Conservation (phyloP, 495 filamentous ascomycete genomes). For the Lindgomyces ingoldianus region DNA sequence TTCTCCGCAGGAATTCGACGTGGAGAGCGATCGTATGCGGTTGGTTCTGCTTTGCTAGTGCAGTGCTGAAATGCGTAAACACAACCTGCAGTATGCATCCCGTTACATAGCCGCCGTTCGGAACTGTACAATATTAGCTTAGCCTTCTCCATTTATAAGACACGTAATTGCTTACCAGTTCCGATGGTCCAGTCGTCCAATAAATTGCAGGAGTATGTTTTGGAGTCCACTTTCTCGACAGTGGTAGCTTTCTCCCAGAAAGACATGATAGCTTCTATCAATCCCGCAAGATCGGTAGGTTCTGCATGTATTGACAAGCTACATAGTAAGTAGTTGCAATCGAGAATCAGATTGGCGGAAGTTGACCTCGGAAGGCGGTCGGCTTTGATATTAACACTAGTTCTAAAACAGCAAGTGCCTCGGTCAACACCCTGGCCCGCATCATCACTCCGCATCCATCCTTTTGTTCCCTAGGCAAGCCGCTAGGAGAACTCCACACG, state of each 20-base stretch:
- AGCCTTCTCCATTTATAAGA: background rate
- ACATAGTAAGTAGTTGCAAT: background rate
- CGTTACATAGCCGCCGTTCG: slow-evolving; percentile 79
- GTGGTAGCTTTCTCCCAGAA: slow-evolving; percentile 62
- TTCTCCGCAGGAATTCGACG: slow-evolving; percentile 71
- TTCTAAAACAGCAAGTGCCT: slow-evolving; percentile 5
- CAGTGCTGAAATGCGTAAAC: slow-evolving; percentile 62
- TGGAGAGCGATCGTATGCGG: slow-evolving; percentile 67
- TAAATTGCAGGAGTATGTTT: slow-evolving; percentile 63
- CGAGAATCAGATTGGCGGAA: background rate
- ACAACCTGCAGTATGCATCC: slow-evolving; percentile 64
- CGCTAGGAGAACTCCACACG: slow-evolving; percentile 1
- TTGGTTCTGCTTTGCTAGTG: slow-evolving; percentile 62
- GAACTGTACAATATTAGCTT: slow-evolving; percentile 55
- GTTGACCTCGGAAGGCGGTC: background rate
- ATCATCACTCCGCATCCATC: background rate
- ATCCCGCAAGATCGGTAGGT: background rate
- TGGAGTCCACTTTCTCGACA: slow-evolving; percentile 56
- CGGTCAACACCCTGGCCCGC: background rate
- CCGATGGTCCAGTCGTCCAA: slow-evolving; percentile 71
- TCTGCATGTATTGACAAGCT: background rate
- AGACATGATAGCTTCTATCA: slow-evolving; percentile 6
- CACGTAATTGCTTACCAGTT: slow-evolving; percentile 50
- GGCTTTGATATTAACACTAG: background rate
- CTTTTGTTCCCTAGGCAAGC: background rate